Base-by-base conservation (phyloP, 2,329 filamentous ascomycete species). In the Davidsoniella eucalypti region DNA sequence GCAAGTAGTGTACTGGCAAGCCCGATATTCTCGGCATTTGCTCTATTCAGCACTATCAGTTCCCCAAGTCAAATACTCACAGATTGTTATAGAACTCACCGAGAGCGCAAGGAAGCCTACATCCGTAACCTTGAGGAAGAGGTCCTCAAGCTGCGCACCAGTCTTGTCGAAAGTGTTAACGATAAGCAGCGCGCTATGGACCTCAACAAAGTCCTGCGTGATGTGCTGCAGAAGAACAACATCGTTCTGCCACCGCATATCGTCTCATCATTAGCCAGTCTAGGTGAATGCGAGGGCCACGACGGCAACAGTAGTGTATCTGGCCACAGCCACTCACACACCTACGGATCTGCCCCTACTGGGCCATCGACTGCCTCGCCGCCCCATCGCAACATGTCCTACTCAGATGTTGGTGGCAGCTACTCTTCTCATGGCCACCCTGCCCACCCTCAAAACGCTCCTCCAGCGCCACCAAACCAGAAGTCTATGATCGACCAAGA, bases 21-120 rank as follows among this genome's bases (percentile, higher is more conserved):
- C 25, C 21, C 47, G 4, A 33, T 33, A 8, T 33, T 33, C 5
- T 33, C 7, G 10, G 36, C 36, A 12, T 10, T 3, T 3, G 7
- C 12, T 16, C 6, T 40, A 18, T 39, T 7, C 29, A 33, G 2
- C 8, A 33, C 7, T 12, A 33, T 33, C 21, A 16, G 12, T 47
- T 14, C 42, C 5, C 37, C 21, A 17, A 23, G 10, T 5, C 33
- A 48, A 48, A 48, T 42, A 29, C 47, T 45, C n/a, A 44, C 36
- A 10, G 6, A 8, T 41, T 16, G 9, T 17, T 42, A n/a, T 45
- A 94, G 92, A 61, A 96, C 92, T 16, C 92, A 98, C 65, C 87
- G 92, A 51, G 92, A 96, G 67, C 80, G 92, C 57, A 96, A 96
- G 64, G 92, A 96, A 66, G 75, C 87, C 58, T 96, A 96, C 64